Percentiles rank a stretch among this genome's conserved stretches.
Conservation (phyloP, 139 green algal species). For the Zygnema circumcarinatum region DNA sequence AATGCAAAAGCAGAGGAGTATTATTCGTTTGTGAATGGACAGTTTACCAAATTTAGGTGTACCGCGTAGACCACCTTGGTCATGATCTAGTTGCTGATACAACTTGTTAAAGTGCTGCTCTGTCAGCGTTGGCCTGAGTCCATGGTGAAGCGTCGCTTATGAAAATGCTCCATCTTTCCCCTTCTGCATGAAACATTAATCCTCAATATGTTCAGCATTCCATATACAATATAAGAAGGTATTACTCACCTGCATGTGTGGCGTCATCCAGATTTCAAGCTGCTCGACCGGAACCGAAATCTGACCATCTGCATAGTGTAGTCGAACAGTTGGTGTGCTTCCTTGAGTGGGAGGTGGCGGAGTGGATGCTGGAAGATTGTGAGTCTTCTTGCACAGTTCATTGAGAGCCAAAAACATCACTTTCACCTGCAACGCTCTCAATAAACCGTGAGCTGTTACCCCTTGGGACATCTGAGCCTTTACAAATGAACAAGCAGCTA, state of each 20-base stretch:
- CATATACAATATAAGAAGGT: too few species aligned
- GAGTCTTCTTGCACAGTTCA: slow-evolving; percentile 31
- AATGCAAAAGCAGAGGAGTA: not conserved
- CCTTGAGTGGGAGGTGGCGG: not conserved
- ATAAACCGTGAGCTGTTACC: too few species aligned
- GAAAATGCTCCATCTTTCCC: too few species aligned
- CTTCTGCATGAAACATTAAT: too few species aligned
- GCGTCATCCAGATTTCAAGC: slow-evolving; percentile 27
- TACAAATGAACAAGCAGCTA: too few species aligned
- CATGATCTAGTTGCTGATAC: too few species aligned
- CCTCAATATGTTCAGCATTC: too few species aligned
- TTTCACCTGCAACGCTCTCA: slow-evolving; percentile 49
- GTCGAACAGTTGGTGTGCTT: not conserved
- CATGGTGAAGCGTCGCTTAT: too few species aligned
- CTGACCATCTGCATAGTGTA: slow-evolving; percentile 48
- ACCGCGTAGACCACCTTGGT: not conserved
- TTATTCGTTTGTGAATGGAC: not conserved
- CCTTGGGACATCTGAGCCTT: too few species aligned
- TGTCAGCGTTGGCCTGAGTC: too few species aligned
- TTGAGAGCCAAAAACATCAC: slow-evolving; percentile 37
- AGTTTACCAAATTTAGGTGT: not conserved
- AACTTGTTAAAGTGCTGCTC: too few species aligned
- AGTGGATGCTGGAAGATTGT: not conserved
- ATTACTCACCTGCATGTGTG: slow-evolving; percentile 25
- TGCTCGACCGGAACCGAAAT: slow-evolving; percentile 24